Evolutionary conservation across 2,329 filamentous ascomycete genomes (phyloP), one percentile per base, ranked within the genome.

Genomic region (Aspergillus sp.): DNA sequence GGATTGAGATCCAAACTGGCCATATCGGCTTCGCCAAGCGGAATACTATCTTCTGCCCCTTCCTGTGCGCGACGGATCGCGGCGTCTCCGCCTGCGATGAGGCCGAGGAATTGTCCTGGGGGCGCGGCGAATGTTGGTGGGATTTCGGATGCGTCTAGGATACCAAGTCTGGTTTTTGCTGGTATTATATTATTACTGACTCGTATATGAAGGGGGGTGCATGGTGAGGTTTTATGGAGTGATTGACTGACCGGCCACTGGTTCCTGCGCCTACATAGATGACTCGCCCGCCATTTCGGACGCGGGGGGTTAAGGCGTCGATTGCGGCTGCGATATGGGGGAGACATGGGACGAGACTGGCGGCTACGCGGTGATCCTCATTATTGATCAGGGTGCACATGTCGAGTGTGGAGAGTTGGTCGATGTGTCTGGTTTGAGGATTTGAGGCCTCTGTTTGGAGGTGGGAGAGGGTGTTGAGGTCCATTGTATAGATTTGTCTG

Each of bases 391-490:
- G 62, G 13, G 61, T 62, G 51, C 74, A 77, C 48, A 77, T 70
- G 22, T 74, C 65, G n/a, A 71, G 49, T 1, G 74, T 74, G 20
- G 71, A 70, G 17, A 76, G 63, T 6, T 63, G 63, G 42, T 77
- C 74, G 30, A 77, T 76, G 34, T 72, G 53, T 11, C 56, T 56
- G 5, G 70, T 76, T 15, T 62, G 62, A 18, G 66, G 64, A 57
- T 76, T 76, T 11, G 68, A 63, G 42, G 67, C 66, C 61, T 77
- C 74, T 6, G 73, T 77, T 61, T 77, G 69, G 50, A 77, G 62
- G 12, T 64, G 62, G 20, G 64, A 60, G 53, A 76, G 61, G 18
- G 24, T 26, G 24, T 26, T 26, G 24, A 26, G 24, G 24, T 26
- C 24, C 24, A 26, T 26, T 9, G 24, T 7, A 24, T 26, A 9